A percentile compares a stretch with the other conserved stretches of the same genome.
phyloP scores from a whole-genome alignment of 805 yeast genomes.

The Wickerhamiella musiphila region DNA sequence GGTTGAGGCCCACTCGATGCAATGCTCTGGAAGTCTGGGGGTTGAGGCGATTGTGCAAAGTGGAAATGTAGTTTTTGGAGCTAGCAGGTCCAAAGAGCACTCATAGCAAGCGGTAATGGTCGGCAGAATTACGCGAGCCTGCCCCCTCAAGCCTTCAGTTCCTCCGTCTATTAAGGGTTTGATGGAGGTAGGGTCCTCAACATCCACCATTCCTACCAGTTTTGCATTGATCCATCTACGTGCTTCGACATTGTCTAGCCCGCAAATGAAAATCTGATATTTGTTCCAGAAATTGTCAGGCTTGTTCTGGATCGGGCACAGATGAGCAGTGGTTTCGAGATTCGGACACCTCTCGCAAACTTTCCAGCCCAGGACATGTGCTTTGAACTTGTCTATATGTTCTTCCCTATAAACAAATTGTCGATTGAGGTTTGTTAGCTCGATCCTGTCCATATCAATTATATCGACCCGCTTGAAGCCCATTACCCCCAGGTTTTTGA shows the following conservation, averaged over 20 bases:
- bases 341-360: slow-evolving; percentile 28
- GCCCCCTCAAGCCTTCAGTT: slow-evolving; percentile 88
- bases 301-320: slow-evolving; percentile 48
- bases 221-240: slow-evolving; percentile 74
- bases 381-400: slow-evolving; percentile 53
- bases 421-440: slow-evolving; percentile 55
- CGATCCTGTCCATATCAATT: slow-evolving; percentile 73
- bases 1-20: slow-evolving; percentile 77
- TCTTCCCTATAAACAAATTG: slow-evolving; percentile 48
- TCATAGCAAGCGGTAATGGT: slow-evolving; percentile 81
- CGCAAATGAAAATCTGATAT: slow-evolving; percentile 65
- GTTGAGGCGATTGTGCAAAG: slow-evolving; percentile 89
- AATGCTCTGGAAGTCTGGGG: slow-evolving; percentile 88
- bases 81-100: slow-evolving; percentile 63
- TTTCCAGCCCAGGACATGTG: slow-evolving; percentile 43
- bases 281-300: slow-evolving; percentile 42
- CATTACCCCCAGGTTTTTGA: slow-evolving; percentile 52
- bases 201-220: slow-evolving; percentile 45
- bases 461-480: slow-evolving; percentile 51
- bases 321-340: slow-evolving; percentile 38
- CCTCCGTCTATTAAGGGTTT: slow-evolving; percentile 85
- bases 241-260: slow-evolving; percentile 79
- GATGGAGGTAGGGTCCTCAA: slow-evolving; percentile 28
- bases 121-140: slow-evolving; percentile 73
- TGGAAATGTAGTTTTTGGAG: slow-evolving; percentile 49